Percentiles rank a stretch among this genome's conserved stretches.
Conservation (phyloP, 208 protist species). For the Leishmania mexicana region DNA sequence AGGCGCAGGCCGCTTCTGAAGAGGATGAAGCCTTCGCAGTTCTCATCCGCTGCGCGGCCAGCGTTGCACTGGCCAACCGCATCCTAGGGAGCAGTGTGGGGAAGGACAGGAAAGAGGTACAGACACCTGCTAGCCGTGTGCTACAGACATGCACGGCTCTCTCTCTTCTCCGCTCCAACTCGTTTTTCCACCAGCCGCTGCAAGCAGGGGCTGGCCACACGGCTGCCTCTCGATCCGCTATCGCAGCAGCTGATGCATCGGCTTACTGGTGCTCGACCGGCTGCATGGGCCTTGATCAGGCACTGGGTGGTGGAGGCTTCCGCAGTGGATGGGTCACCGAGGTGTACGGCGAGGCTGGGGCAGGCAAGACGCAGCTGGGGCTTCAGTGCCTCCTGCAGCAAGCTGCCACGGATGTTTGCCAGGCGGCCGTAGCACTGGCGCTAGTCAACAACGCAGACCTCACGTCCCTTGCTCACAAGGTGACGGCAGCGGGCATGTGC, state of each 20-base stretch:
- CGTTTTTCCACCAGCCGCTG: not conserved
- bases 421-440: constrained; percentile 13
- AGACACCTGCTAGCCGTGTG: not conserved
- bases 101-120: too few species aligned
- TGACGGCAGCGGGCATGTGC: not conserved
- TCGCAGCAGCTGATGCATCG: not conserved
- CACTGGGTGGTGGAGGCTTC: constrained; percentile 48
- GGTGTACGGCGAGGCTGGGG: constrained; percentile 76
- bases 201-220: not conserved
- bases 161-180: not conserved
- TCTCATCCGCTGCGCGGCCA: constrained; percentile 13
- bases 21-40: constrained; percentile 4
- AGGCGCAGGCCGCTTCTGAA: not conserved
- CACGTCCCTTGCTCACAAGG: not conserved
- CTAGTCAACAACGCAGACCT: constrained; percentile 11
- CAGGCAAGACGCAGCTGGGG: constrained; percentile 78
- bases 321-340: constrained; percentile 63
- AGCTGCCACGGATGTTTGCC: constrained; percentile 33
- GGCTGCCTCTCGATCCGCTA: not conserved
- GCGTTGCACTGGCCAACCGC: not conserved
- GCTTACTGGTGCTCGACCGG: constrained; percentile 45
- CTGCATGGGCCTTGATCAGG: constrained; percentile 33
- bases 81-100: not conserved
- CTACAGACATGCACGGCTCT: constrained; percentile 12
- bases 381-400: constrained; percentile 65